phyloP scores from a whole-genome alignment of 257 asterid species.

The Solanum chaucha region DNA sequence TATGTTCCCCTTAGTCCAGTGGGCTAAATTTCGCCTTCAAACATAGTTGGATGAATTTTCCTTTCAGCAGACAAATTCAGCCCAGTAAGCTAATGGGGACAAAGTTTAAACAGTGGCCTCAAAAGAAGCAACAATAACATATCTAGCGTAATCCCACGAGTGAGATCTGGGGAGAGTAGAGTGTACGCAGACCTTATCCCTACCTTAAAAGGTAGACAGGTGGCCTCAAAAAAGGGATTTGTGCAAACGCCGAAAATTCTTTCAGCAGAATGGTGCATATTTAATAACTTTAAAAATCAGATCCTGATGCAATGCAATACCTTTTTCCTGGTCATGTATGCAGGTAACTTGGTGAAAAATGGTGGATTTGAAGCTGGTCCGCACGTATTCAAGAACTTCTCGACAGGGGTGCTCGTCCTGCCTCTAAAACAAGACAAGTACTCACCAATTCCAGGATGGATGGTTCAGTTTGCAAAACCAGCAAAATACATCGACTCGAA shows the following conservation, averaged over 20 bases:
- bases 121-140: background rate
- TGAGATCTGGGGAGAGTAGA: background rate
- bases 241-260: background rate
- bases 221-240: background rate
- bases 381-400: slow-evolving; percentile 64
- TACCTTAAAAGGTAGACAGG: background rate
- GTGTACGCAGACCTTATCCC: background rate
- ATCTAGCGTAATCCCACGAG: background rate
- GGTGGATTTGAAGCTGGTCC: slow-evolving; percentile 78
- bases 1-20: background rate
- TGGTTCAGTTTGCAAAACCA: slow-evolving; percentile 49
- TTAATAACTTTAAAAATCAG: background rate
- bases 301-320: background rate
- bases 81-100: background rate
- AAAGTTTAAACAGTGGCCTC: background rate
- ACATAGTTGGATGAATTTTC: background rate
- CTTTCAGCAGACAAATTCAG: background rate
- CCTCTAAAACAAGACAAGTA: slow-evolving; percentile 41
- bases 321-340: background rate
- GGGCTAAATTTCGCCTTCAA: background rate
- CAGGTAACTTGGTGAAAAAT: slow-evolving; percentile 61
- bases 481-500: slow-evolving; percentile 58
- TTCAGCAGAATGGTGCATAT: background rate
- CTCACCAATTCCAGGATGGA: slow-evolving; percentile 78
- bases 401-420: slow-evolving; percentile 62